Evolutionary conservation across 2,329 filamentous ascomycete species (phyloP), one percentile per base, ranked within the genome.

Genomic region (Colletotrichum sublineola): DNA sequence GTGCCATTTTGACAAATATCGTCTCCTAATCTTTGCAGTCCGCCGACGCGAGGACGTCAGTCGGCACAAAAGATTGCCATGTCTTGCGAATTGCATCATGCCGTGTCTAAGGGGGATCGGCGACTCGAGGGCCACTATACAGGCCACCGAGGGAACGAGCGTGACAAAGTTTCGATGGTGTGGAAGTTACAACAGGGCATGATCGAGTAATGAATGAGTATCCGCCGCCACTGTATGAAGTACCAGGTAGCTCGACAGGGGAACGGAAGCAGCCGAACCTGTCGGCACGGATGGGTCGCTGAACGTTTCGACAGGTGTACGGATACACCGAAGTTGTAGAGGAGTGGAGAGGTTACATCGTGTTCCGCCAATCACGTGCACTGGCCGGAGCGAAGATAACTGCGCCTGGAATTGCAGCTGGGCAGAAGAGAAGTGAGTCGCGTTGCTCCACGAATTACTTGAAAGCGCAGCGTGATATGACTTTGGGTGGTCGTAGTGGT

Each of bases 111-210:
- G 48, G 61, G 46, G 61, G 48, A 33, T 52, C 33, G 48, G n/a
- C 61, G 48, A 40, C 33, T n/a, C 46, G 61, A 48, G 33, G 38
- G 20, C 33, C 36, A 42, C 29, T n/a, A 11, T 46, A n/a, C 44
- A 9, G 20, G 44, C 44, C 40, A 20, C 44, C 44, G 61, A 63
- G 33, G 61, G 33, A n/a, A 57, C 61, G 48, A 63, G 61, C 36
- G 36, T 20, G 29, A 53, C 61, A 53, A 48, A 63, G 61, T 40
- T 53, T 58, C 18, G 38, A 63, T 53, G 61, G 61, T 63, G 61
- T 42, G 61, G 36, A 29, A 42, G 11, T 15, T n/a, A 14, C 7
- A 36, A 42, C 61, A 53, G 46, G 61, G 61, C 8, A n/a, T 38
- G 46, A 20, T 5, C 24, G 61, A 63, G 61, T 63, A 53, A 53